Conservation (phyloP, 1,139 yeast species). For the Waltiozyma solani region DNA sequence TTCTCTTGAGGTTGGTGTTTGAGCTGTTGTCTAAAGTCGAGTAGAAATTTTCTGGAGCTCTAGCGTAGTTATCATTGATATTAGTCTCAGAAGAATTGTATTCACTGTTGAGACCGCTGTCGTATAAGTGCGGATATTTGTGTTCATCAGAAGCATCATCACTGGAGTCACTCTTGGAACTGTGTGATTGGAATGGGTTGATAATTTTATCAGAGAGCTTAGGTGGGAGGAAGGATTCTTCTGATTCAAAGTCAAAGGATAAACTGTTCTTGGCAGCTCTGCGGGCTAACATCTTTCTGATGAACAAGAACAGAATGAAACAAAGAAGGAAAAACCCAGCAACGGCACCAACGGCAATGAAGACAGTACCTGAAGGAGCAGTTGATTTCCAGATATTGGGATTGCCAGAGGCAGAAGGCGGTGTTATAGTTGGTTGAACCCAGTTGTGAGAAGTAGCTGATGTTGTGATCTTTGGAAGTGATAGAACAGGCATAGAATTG, state of each 20-base stretch:
- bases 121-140: not conserved
- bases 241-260: slow-evolving; percentile 2
- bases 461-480: slow-evolving; percentile 19
- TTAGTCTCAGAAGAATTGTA: not conserved
- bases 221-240: not conserved
- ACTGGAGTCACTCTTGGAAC: not conserved
- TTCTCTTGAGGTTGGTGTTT: slow-evolving; percentile 15
- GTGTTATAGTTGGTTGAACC: slow-evolving; percentile 50
- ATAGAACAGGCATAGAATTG: slow-evolving; percentile 6
- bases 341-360: slow-evolving; percentile 67
- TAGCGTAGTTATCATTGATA: slow-evolving; percentile 4
- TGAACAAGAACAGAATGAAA: slow-evolving; percentile 17
- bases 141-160: slow-evolving; percentile 1
- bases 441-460: slow-evolving; percentile 19
- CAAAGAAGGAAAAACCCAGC: slow-evolving; percentile 34
- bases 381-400: slow-evolving; percentile 47
- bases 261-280: slow-evolving; percentile 13
- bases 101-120: not conserved
- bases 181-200: slow-evolving; percentile 5
- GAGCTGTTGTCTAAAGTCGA: slow-evolving; percentile 8
- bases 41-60: slow-evolving; percentile 5
- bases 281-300: slow-evolving; percentile 12
- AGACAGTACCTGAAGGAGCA: slow-evolving; percentile 65
- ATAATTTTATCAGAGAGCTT: slow-evolving; percentile 8
- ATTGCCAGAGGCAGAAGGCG: slow-evolving; percentile 49